Evolutionary conservation across 148 eudicot genomes (phyloP).

Genomic region (Rhododendron kiyosumense): DNA sequence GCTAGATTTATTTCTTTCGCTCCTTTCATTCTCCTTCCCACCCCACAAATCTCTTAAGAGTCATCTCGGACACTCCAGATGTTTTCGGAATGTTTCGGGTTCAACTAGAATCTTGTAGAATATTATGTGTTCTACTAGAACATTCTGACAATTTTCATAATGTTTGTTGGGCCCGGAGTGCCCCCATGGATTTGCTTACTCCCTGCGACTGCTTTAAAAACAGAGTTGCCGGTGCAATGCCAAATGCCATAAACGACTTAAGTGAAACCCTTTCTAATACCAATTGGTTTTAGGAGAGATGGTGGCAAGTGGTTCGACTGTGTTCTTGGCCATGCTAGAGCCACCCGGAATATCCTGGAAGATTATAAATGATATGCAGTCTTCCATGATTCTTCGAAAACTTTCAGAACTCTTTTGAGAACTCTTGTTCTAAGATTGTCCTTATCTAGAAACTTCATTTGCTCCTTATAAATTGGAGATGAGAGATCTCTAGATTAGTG

Average conservation of each 20-base stretch:
- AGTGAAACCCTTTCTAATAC: no score
- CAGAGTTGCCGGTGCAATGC: no score
- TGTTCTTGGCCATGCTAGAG: background rate
- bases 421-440: background rate
- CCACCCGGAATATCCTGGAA: background rate
- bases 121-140: background rate
- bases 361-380: background rate
- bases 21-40: background rate
- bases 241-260: no score
- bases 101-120: background rate
- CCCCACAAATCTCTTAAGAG: background rate
- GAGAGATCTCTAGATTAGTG: background rate
- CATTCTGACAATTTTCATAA: no score
- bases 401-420: no score
- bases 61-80: background rate
- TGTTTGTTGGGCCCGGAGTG: no score
- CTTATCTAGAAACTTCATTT: background rate
- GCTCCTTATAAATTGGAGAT: background rate
- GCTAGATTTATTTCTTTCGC: background rate
- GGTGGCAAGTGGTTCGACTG: no score
- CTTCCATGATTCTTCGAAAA: background rate
- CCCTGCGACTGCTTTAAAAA: no score
- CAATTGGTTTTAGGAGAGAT: no score
- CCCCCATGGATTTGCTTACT: no score
- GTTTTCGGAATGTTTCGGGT: background rate